Evolutionary conservation across 2,329 filamentous ascomycete genomes (phyloP), one percentile per base, ranked within the genome.

Genomic region (Tolypocladium cylindrosporum): DNA sequence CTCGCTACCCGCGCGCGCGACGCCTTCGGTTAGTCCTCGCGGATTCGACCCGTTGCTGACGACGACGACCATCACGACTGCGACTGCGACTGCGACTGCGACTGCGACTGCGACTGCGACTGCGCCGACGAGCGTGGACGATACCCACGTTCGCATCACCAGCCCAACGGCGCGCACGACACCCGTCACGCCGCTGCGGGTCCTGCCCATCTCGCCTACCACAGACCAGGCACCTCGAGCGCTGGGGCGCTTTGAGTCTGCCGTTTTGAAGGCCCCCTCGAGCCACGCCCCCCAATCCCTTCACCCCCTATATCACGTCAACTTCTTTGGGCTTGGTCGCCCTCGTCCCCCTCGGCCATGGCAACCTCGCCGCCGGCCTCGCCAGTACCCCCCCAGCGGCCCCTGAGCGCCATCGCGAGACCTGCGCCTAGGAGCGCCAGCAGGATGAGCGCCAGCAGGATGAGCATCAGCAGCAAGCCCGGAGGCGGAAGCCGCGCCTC

Each of bases 401-500:
- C 91, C 57, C 79, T 90, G 79, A 95, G 90, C 77, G 87, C 85
- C 70, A 86, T 95, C 78, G 84, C 91, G 68, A 86, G 88, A 67
- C 82, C 89, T 52, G 80, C 88, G 50, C 81, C 79, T 27, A 74
- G 90, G 71, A 94, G 90, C 71, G 89, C 81, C 65, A 96, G 91
- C 75, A 89, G 92, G 65, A 79, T 96, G 81, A 96, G 91, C 76
- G 88, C 81, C 65, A 96, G 91, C 75, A 89, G 92, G 65, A 79
- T 96, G 81, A 96, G 91, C 76, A 88, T 88, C 77, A 87, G 81
- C 67, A 89, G 89, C 76, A 93, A 89, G 73, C 86, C 84, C 56
- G 86, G 84, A 67, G 86, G 80, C 56, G 88, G 85, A 62, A 96
- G 90, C 75, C 84, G 90, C 69, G 87, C 88, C 31, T 96, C 91